Evolutionary conservation across 306 rosid genomes (phyloP).

Genomic region (Urtica urens): DNA sequence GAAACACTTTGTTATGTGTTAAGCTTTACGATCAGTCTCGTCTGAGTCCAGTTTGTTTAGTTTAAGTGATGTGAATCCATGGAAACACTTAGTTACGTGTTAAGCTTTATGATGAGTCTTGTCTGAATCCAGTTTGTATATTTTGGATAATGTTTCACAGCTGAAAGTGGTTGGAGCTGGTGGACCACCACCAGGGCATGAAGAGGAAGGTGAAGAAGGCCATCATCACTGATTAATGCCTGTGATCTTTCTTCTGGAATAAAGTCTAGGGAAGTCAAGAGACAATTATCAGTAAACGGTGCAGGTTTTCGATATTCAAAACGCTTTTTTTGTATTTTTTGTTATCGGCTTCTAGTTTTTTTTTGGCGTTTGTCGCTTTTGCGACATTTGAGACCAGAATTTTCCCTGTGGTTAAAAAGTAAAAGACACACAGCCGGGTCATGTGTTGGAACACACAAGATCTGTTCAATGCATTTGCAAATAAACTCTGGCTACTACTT

Average conservation of each 20-base stretch:
- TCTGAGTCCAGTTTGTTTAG: no score
- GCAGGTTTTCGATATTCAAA: conserved; percentile 28
- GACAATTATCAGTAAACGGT: conserved; percentile 36
- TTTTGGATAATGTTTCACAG: conserved; percentile 33
- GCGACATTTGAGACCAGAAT: conserved; percentile 31
- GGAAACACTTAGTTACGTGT: no score
- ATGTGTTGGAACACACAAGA: conserved; percentile 26
- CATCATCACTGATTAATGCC: conserved; percentile 45
- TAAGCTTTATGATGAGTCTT: no score
- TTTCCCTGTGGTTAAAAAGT: conserved; percentile 32
- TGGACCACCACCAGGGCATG: conserved; percentile 76
- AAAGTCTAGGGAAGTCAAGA: conserved; percentile 29
- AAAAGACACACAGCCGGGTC: conserved; percentile 30
- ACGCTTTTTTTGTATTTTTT: conserved; percentile 28
- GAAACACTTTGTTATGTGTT: no score
- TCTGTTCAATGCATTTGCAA: conserved; percentile 27
- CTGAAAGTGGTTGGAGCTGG: conserved; percentile 96
- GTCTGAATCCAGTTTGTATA: no score
- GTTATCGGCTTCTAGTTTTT: conserved; percentile 30
- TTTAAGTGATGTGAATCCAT: no score
- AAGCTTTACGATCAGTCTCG: no score
- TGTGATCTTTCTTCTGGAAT: conserved; percentile 34
- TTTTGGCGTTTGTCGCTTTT: conserved; percentile 14
- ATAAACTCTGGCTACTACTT: conserved; percentile 44
- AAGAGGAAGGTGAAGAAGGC: conserved; percentile 36